Evolutionary conservation across 805 yeast genomes (phyloP), one percentile per base, ranked within the genome.

Genomic region (Clavispora vitiphila): DNA sequence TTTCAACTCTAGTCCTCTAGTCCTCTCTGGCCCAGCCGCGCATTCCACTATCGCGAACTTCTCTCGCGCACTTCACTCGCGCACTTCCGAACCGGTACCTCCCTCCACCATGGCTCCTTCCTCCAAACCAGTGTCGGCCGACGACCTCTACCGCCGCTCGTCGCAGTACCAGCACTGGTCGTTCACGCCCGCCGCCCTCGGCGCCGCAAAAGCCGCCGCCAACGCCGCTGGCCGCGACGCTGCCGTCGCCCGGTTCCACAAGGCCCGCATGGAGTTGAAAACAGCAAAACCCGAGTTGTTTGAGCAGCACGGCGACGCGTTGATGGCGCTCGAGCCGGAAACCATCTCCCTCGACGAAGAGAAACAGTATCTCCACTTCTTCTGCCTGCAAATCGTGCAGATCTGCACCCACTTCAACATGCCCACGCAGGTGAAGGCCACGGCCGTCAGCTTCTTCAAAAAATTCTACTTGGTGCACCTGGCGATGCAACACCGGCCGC

Each of bases 81-180:
- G n/a, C 26, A 24, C 26, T 24, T 11, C 12, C 18, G 11, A 5
- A 22, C 16, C 27, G 14, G 29, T 25, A 12, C 15, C 19, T 9
- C 37, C 12, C 31, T 15, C 19, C n/a, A 10, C 31, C 31, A 27
- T 16, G 19, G 12, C 31, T 15, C 31, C 31, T 15, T 24, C n/a
- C 26, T 8, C 31, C 19, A 4, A 9, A 4, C 19, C 31, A 29
- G 72, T 85, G 7, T 68, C 88, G 1, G 85, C 80, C 53, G 97
- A 93, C 60, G 99, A 93, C 49, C 67, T 93, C 30, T 91, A 87
- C 62, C 76, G 98, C 34, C 74, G 89, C 24, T 86, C 96, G 4
- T 76, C 93, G 1, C 99, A 91, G 65, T 91, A 74, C 58, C 69
- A 83, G 39, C 42, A 78, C 8, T 91, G 99, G 99, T 89, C 97